phyloP scores from a whole-genome alignment of 768 basidiomycete species.

The Rubroboletus pulcherrimus region DNA sequence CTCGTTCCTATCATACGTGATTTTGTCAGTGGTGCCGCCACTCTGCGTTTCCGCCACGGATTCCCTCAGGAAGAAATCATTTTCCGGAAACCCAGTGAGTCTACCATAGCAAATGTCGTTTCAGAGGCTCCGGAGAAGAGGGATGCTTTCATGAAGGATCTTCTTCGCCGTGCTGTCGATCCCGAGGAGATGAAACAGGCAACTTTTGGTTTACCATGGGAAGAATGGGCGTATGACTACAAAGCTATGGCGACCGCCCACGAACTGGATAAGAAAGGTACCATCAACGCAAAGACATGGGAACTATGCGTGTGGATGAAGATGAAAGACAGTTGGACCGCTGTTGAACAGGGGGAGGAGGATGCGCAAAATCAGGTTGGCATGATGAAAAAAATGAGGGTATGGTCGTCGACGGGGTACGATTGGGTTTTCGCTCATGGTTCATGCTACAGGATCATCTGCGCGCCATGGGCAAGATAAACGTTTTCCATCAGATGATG shows the following conservation, averaged over 20 bases:
- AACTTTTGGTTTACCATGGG: conserved; percentile 30
- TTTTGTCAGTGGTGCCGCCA: conserved; percentile 18
- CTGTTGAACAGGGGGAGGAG: conserved; percentile 27
- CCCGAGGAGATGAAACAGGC: conserved; percentile 26
- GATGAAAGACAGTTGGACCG: conserved; percentile 25
- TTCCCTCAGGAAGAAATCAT: conserved; percentile 28
- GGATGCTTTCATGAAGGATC: conserved; percentile 22
- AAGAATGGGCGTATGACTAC: conserved; percentile 32
- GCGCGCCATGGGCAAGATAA: conserved; percentile 27
- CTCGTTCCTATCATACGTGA: conserved; percentile 24
- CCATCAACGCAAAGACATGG: conserved; percentile 24
- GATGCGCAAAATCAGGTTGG: conserved; percentile 19
- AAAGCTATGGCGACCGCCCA: conserved; percentile 26
- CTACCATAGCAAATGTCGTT: conserved; percentile 25
- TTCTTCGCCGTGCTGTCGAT: conserved; percentile 28
- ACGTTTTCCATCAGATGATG: conserved; percentile 32
- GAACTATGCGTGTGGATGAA: conserved; percentile 34
- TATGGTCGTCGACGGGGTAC: background rate
- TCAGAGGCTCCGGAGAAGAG: conserved; percentile 25
- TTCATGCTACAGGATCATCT: conserved; percentile 21
- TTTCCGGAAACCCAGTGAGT: conserved; percentile 29
- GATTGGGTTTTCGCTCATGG: background rate
- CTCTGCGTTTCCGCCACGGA: conserved; percentile 26
- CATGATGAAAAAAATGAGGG: conserved; percentile 31
- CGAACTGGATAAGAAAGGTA: conserved; percentile 19